A percentile compares a stretch with the other conserved stretches of the same genome.
phyloP scores from a whole-genome alignment of 2,329 filamentous ascomycete genomes.

The Shiraia bambusicola region DNA sequence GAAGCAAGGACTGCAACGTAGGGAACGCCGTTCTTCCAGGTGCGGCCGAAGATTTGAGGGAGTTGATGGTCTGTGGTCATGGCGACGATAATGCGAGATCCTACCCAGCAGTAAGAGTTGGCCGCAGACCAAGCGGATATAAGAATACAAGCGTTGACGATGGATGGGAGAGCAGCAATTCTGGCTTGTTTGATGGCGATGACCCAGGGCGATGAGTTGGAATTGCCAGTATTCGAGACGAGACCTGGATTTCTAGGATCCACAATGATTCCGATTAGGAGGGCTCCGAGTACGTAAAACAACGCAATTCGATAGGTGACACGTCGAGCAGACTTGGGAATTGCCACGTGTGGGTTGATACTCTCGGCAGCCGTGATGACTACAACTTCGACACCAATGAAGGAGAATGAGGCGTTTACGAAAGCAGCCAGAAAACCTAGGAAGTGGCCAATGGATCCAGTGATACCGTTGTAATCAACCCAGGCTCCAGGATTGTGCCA shows the following conservation, averaged over 20 bases:
- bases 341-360: constrained; percentile 63
- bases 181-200: constrained; percentile 52
- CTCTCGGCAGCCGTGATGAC: constrained; percentile 67
- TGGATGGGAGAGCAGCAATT: constrained; percentile 41
- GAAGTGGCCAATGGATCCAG: constrained; percentile 53
- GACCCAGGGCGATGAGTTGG: constrained; percentile 54
- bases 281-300: constrained; percentile 49
- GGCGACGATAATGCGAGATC: constrained; percentile 25
- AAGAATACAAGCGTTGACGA: constrained; percentile 30
- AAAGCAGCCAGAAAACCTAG: constrained; percentile 56
- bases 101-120: constrained; percentile 29
- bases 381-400: constrained; percentile 54
- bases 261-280: constrained; percentile 60
- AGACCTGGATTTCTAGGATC: constrained; percentile 47
- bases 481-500: constrained; percentile 68
- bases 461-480: constrained; percentile 62
- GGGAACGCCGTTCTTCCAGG: constrained; percentile 64
- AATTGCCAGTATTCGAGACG: constrained; percentile 34
- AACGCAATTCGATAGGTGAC: constrained; percentile 50
- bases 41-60: constrained; percentile 26
- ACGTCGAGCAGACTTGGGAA: constrained; percentile 58
- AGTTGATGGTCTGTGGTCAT: constrained; percentile 27
- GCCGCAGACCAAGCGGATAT: constrained; percentile 30
- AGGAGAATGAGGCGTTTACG: constrained; percentile 49
- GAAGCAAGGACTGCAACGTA: constrained; percentile 66